A percentile compares a stretch with the other conserved stretches of the same genome.
These are phyloP conservation scores for Trifolium dubium DNA, from an alignment of 306 rosid genomes.

Conservation along the genomic window DNA sequence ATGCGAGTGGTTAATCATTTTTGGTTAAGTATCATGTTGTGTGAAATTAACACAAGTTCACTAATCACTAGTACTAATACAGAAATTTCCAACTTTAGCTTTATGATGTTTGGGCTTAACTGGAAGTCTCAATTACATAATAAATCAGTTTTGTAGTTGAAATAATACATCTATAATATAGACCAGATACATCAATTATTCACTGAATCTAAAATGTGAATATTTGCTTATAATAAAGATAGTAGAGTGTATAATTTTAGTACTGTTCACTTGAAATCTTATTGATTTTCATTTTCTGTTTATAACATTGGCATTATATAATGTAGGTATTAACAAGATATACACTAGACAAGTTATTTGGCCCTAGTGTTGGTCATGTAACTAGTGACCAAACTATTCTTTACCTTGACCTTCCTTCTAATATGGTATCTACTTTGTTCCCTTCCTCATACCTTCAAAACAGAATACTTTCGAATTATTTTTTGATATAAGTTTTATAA, in stretches of 20 bases:
- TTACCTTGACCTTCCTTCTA: constrained; percentile 80
- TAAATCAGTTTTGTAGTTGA: neutral
- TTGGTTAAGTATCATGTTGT: neutral
- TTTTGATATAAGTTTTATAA: constrained; percentile 1
- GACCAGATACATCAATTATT: no score
- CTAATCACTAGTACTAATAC: neutral
- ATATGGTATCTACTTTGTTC: constrained; percentile 64
- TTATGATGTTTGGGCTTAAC: neutral
- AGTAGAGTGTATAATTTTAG: neutral
- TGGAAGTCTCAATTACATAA: neutral
- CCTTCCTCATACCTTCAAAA: neutral
- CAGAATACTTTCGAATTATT: neutral
- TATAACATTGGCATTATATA: neutral
- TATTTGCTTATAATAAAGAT: no score
- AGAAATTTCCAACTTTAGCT: neutral
- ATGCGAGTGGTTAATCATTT: neutral
- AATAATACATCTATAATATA: neutral
- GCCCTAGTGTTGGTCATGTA: constrained; percentile 57
- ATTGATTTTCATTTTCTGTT: neutral
- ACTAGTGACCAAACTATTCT: constrained; percentile 62
- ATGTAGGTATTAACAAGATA: constrained; percentile 79
- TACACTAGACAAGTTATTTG: constrained; percentile 64
- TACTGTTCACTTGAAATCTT: neutral
- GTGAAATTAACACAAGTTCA: neutral
- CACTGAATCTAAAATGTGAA: no score